A percentile compares a stretch with the other conserved stretches of the same genome.
Evolutionary conservation across 805 yeast species (phyloP).

Genomic region (Pichia scutulata): DNA sequence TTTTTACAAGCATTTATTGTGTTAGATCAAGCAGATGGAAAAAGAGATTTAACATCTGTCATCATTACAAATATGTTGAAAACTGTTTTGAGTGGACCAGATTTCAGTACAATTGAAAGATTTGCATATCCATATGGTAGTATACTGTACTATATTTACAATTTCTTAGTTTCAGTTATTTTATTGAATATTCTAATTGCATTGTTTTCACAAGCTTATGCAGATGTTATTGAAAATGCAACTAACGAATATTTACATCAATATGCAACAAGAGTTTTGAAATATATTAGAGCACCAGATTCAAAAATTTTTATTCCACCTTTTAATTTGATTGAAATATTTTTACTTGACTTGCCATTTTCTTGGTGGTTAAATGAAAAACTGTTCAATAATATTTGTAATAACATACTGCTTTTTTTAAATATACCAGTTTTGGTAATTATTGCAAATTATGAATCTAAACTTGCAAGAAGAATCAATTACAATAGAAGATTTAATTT

Average conservation of each 20-base stretch:
- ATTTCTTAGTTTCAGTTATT: slow-evolving; percentile 67
- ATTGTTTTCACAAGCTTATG: slow-evolving; percentile 76
- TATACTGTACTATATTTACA: slow-evolving; percentile 68
- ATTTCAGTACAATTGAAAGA: slow-evolving; percentile 57
- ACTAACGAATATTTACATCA: slow-evolving; percentile 79
- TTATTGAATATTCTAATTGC: slow-evolving; percentile 81
- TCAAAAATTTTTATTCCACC: slow-evolving; percentile 82
- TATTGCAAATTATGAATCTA: slow-evolving; percentile 57
- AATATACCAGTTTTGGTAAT: slow-evolving; percentile 61
- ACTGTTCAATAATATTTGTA: slow-evolving; percentile 36
- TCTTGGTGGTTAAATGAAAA: slow-evolving; percentile 28
- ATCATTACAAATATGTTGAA: slow-evolving; percentile 59
- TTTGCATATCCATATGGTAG: slow-evolving; percentile 84
- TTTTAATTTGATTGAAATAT: slow-evolving; percentile 61
- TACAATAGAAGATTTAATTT: slow-evolving; percentile 59
- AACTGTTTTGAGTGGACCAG: slow-evolving; percentile 69
- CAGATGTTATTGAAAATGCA: slow-evolving; percentile 73
- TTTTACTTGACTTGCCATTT: slow-evolving; percentile 39
- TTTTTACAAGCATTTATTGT: slow-evolving; percentile 85
- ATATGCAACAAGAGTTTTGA: slow-evolving; percentile 74
- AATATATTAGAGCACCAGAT: slow-evolving; percentile 85
- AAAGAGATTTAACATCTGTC: slow-evolving; percentile 60
- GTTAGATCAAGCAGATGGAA: slow-evolving; percentile 81
- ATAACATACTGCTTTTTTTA: slow-evolving; percentile 51
- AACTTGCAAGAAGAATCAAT: slow-evolving; percentile 58